Conservation (phyloP, 306 rosid species). For the Citrullus mucosospermus region DNA sequence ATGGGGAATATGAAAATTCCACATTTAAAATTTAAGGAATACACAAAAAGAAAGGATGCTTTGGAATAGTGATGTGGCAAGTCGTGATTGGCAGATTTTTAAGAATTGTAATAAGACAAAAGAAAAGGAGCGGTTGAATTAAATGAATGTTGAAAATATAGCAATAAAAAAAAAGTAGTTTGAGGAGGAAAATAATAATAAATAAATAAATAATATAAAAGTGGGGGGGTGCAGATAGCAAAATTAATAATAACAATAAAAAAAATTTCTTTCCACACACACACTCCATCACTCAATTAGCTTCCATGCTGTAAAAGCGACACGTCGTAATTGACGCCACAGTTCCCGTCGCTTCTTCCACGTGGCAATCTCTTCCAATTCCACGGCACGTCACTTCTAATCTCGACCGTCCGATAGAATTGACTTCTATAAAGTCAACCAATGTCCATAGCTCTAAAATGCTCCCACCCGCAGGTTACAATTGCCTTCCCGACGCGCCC, state of each 20-base stretch:
- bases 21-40: background rate
- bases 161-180: background rate
- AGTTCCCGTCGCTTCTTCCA: background rate
- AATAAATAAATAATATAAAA: background rate
- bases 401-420: background rate
- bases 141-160: background rate
- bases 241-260: background rate
- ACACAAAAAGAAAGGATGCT: background rate
- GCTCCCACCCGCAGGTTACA: background rate
- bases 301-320: background rate
- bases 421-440: background rate
- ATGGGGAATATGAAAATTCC: background rate
- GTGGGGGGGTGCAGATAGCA: background rate
- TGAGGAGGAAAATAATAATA: background rate
- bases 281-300: background rate
- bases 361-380: background rate
- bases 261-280: background rate
- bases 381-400: background rate
- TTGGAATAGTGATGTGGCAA: background rate
- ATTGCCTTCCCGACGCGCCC: background rate
- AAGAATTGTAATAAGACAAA: background rate
- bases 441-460: background rate
- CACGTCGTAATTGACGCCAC: conserved; percentile 6
- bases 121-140: background rate
- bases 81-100: background rate